Evolutionary conservation across 306 rosid species (phyloP).

Genomic region (Senna siamea): DNA sequence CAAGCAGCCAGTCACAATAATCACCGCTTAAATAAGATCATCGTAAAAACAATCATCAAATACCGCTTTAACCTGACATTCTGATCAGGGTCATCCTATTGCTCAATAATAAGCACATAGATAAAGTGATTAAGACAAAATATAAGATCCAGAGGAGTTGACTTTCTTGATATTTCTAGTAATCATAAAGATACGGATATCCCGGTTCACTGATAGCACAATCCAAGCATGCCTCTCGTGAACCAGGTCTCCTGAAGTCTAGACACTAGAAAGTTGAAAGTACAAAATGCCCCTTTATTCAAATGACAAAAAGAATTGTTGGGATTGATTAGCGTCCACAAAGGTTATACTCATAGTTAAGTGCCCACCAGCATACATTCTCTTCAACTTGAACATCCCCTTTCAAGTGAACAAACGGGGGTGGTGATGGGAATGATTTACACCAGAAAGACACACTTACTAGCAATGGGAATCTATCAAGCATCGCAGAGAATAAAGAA

Average conservation of each 20-base stretch:
- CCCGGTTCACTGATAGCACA: background rate
- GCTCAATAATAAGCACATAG: constrained; percentile 7
- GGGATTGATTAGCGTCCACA: constrained; percentile 2
- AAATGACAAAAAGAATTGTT: constrained; percentile 24
- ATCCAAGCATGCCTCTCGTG: background rate
- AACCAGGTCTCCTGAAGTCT: constrained; percentile 8
- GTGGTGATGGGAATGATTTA: no score
- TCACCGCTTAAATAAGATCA: no score
- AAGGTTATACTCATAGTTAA: background rate
- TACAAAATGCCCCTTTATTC: background rate
- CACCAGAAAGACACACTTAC: background rate
- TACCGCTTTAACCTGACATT: background rate
- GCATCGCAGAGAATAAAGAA: background rate
- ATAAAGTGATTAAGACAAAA: background rate
- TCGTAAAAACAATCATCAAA: no score
- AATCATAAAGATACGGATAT: background rate
- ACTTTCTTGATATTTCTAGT: constrained; percentile 2
- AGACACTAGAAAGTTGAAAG: background rate
- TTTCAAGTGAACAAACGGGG: background rate
- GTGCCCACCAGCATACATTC: constrained; percentile 26
- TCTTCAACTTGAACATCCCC: constrained; percentile 11
- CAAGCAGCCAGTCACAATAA: constrained; percentile 9
- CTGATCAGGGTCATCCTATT: background rate
- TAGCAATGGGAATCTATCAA: constrained; percentile 1
- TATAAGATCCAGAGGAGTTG: constrained; percentile 11